Percentiles rank a stretch among this genome's conserved stretches.
phyloP scores from a whole-genome alignment of 1,284 basidiomycete genomes.

The Tilletia horrida region DNA sequence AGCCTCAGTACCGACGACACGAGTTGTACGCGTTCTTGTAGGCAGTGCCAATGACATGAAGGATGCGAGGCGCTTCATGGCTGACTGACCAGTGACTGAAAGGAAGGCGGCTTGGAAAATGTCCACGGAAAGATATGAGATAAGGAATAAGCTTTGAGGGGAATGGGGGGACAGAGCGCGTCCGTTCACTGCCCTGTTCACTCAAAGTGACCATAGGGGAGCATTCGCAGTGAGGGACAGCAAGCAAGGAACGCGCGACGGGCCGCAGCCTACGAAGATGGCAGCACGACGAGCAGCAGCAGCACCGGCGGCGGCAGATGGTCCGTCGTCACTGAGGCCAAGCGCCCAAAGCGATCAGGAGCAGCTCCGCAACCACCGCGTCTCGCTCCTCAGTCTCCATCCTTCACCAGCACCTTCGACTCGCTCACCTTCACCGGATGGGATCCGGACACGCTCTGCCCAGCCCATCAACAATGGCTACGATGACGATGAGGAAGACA shows the following conservation, averaged over 20 bases:
- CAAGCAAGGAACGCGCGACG: background rate
- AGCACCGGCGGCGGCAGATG: no score
- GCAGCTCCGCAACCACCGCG: conserved; percentile 3
- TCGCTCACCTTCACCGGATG: background rate
- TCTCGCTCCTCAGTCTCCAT: conserved; percentile 15
- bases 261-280: background rate
- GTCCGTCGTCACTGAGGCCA: background rate
- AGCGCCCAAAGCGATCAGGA: background rate
- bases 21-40: conserved; percentile 37
- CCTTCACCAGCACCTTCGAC: conserved; percentile 16
- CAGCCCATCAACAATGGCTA: background rate
- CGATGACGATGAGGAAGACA: background rate
- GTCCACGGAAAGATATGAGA: no score
- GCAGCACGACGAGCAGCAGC: background rate
- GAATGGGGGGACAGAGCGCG: no score
- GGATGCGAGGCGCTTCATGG: no score
- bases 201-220: no score
- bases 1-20: conserved; percentile 44
- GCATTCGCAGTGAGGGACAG: no score
- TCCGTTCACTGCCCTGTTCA: no score
- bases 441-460: background rate
- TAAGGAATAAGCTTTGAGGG: no score
- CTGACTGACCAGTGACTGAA: no score
- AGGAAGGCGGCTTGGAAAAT: no score
- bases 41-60: no score